Evolutionary conservation across 306 rosid genomes (phyloP).

Genomic region (Corylus heterophylla): DNA sequence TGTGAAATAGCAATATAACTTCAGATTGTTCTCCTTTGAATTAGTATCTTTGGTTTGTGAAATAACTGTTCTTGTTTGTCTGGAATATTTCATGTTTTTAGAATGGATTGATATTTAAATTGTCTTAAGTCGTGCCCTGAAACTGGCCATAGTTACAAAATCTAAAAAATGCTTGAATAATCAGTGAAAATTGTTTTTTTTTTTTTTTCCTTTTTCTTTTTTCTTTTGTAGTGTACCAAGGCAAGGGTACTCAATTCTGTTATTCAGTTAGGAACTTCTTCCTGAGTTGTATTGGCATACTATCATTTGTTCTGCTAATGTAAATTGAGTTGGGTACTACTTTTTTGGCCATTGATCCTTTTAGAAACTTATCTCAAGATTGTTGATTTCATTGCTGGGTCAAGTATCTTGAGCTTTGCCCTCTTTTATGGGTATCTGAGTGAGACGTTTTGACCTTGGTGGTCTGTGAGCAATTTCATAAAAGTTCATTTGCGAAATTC

Average conservation of each 20-base stretch:
- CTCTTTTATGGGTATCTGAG: background rate
- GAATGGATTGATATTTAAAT: background rate
- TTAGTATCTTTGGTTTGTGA: background rate
- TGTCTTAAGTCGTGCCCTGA: background rate
- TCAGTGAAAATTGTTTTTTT: background rate
- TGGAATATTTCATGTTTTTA: background rate
- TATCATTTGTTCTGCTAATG: background rate
- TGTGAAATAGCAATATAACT: too few species aligned
- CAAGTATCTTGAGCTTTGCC: background rate
- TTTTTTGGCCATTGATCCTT: background rate
- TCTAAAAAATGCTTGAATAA: background rate
- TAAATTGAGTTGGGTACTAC: background rate
- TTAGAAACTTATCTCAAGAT: background rate
- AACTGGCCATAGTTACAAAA: background rate
- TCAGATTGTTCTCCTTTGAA: background rate
- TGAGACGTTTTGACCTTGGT: background rate
- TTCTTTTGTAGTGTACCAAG: background rate
- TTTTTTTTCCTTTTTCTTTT: background rate
- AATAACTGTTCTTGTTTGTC: background rate
- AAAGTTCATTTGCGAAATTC: background rate
- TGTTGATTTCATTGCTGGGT: background rate
- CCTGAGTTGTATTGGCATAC: background rate
- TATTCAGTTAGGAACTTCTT: background rate
- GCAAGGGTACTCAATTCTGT: conserved; percentile 4
- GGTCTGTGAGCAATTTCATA: background rate